Evolutionary conservation across 192 early-diverging fungal genomes (phyloP).

Genomic region (Geosiphon pyriformis): DNA sequence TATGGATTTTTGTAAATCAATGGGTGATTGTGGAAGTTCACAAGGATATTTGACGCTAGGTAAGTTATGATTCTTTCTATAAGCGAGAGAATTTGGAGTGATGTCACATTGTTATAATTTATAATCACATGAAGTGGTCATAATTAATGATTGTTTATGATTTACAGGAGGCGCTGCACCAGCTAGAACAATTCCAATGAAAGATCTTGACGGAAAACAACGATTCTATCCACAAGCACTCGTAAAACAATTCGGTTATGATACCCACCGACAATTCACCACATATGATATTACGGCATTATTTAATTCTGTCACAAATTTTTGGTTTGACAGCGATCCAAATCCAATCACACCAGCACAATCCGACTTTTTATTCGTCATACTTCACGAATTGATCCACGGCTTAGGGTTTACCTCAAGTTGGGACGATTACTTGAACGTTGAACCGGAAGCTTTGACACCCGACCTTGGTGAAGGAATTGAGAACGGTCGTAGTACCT

Average conservation of each 20-base stretch:
- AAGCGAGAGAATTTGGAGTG: neutral
- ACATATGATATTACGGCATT: constrained; percentile 33
- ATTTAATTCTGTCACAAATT: constrained; percentile 33
- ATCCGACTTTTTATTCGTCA: constrained; percentile 34
- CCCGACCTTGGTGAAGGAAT: constrained; percentile 16
- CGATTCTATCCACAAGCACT: constrained; percentile 41
- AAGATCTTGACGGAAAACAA: constrained; percentile 27
- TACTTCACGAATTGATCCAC: constrained; percentile 41
- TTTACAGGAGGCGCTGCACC: constrained; percentile 33
- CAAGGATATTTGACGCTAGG: neutral
- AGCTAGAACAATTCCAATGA: constrained; percentile 30
- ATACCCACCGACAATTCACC: constrained; percentile 21
- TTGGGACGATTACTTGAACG: constrained; percentile 25
- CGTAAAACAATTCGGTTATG: constrained; percentile 32
- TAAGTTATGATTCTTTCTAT: constrained; percentile 1
- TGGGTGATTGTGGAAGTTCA: neutral
- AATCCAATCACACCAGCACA: constrained; percentile 24
- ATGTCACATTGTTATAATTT: neutral
- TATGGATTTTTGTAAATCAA: constrained; percentile 26
- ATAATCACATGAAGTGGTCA: neutral
- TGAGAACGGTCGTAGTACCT: neutral
- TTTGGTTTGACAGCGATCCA: constrained; percentile 33
- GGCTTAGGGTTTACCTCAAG: constrained; percentile 40
- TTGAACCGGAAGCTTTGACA: constrained; percentile 20
- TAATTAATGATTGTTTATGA: too few relatives aligned